Base-by-base conservation (phyloP, 257 asterid genomes). In the Prunella vulgaris region DNA sequence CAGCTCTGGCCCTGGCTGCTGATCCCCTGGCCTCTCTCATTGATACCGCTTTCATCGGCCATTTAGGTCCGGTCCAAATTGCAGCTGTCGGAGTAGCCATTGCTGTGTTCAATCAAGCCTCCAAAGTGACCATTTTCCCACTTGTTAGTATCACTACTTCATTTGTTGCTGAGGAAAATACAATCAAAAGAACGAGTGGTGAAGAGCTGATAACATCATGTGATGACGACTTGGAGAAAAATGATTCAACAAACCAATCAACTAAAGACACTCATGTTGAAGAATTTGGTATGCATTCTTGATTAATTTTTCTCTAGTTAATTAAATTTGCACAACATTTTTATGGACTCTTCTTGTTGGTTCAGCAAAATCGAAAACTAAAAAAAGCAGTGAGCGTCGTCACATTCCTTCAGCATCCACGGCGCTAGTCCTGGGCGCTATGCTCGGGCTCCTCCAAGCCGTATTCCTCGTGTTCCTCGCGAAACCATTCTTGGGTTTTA, bases 1-100 rank as follows among this genome's bases (percentile, higher is more conserved):
- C 97, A 2, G 99, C 99, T 25, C 54, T 93, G 58, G 99, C 99
- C 7, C 68, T 93, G 80, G 97, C 99, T 32, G 99, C 99, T 13
- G 99, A 93, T 75, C 99, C 99, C 3, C 58, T 93, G 0, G 99
- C 99, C 7, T 93, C 99, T 21, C 77, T 93, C 42, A 86, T 93
- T 2, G 99, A 93, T 67, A 93, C 97, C 0, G 95, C 86, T 2
- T 93, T 93, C 54, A 88, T 93, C 5, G 99, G 99, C 49, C 99
- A 76, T 68, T 80, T 93, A 78, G 99, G 98, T 70, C 80, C 97
- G 0, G 93, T 89, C 17, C 93, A 93, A 60, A 84, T 88, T 1
- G 97, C 96, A 1, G 97, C 97, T 0, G 99, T 93, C 0, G 99
- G 99, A 38, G 94, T 93, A 38, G 71, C 99, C 0, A 90, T 93